Evolutionary conservation across 768 basidiomycete species (phyloP), one percentile per base, ranked within the genome.

Genomic region (Boletus rubroflammeus): DNA sequence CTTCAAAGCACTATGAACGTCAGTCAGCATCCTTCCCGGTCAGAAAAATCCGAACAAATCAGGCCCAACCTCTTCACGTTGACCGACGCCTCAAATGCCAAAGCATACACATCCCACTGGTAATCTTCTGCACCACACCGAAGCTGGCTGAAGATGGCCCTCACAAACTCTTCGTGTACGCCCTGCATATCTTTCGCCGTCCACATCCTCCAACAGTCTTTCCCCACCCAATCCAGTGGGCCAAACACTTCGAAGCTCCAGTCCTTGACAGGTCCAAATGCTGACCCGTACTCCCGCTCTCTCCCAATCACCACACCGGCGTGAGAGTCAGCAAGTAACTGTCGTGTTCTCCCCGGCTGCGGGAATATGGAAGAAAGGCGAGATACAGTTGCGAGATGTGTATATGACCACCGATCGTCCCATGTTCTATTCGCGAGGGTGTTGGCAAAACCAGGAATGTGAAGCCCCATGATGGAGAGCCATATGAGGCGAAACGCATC

Each of bases 371-470:
- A 64, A 29, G 77, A 67, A 42, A 91, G 70, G 35, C 73, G 77
- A 0, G 74, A 49, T 17, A 70, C 65, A n/a, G 72, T 74, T 17
- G 71, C 70, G 14, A 90, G 67, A 59, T 80, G 73, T 15, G 71
- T 73, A 60, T 72, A 65, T 51, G 74, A 76, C 88, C 88, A 92
- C 50, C 84, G 76, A 63, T 90, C 89, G 67, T 90, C 87, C 76
- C 78, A 79, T 50, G 78, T 74, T 32, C 71, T 66, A 31, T 57
- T 56, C 2, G 74, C 72, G 42, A 82, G 60, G 3, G 75, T 75
- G 21, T 70, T 59, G 25, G 75, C 63, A 62, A 90, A 78, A 1
- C 86, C 88, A 39, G 91, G 90, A 28, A 90, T 72, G 61, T 85
- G 79, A 28, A 92, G 77, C 21, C 91, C 89, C 35, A 85, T 68